phyloP scores from a whole-genome alignment of 2,329 filamentous ascomycete species.

The Colletotrichum theobromicola region DNA sequence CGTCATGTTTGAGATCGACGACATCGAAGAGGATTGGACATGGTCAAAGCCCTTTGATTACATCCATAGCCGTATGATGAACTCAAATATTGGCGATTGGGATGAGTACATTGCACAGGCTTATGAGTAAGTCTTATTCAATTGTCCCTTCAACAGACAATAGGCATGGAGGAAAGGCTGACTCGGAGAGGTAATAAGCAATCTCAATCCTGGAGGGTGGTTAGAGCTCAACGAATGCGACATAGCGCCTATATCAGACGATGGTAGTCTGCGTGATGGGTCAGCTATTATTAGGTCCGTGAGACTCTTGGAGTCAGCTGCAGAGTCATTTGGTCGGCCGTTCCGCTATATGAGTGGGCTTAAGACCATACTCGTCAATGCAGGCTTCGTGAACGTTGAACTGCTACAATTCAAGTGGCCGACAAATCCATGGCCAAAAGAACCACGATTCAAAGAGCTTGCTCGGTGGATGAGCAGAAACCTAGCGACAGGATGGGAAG shows the following conservation, averaged over 20 bases:
- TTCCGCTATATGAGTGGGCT: not conserved
- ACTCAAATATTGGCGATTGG: conserved; percentile 30
- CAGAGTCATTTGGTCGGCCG: not conserved
- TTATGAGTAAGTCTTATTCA: not conserved
- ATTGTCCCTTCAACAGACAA: not conserved
- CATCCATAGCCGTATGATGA: conserved; percentile 23
- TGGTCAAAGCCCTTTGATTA: conserved; percentile 37
- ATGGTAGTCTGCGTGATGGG: not conserved
- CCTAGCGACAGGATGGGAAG: not conserved
- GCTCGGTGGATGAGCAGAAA: conserved; percentile 31
- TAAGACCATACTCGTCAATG: conserved; percentile 47
- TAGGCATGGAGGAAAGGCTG: not conserved
- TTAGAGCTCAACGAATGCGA: not conserved
- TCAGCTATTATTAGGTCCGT: not conserved
- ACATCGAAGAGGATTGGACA: conserved; percentile 37
- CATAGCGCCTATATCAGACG: not conserved
- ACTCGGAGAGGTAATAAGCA: not conserved
- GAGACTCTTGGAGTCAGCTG: not conserved
- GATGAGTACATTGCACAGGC: conserved; percentile 39
- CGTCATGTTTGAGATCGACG: conserved; percentile 45
- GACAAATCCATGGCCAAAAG: conserved; percentile 55
- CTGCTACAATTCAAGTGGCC: conserved; percentile 55
- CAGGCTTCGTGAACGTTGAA: conserved; percentile 57
- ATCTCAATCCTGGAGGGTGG: conserved; percentile 18
- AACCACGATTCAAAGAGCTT: conserved; percentile 54